phyloP scores from a whole-genome alignment of 331 rosid genomes.

The Spiraea crenata region DNA sequence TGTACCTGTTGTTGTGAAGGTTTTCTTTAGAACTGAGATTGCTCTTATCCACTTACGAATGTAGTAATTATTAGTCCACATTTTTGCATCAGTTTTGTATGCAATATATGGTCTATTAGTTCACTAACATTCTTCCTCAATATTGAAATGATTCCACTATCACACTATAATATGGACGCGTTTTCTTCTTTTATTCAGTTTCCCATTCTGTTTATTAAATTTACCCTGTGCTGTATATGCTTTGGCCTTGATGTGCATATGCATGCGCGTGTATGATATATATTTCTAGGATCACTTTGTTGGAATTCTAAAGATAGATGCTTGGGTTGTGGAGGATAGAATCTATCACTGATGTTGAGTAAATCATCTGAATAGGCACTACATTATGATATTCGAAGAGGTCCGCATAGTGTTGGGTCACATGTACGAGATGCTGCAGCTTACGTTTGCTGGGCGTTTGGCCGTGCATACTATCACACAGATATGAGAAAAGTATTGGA shows the following conservation, averaged over 20 bases:
- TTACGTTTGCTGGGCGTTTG: slow-evolving; percentile 99
- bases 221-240: too few relatives aligned
- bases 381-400: slow-evolving; percentile 97
- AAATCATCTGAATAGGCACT: slow-evolving; percentile 59
- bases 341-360: slow-evolving; percentile 17
- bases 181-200: neutral
- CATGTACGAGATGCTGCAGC: slow-evolving; percentile 99
- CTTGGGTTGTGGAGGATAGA: neutral
- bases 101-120: neutral
- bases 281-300: too few relatives aligned
- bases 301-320: neutral
- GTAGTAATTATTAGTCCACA: neutral
- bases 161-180: slow-evolving; percentile 1
- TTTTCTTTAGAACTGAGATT: slow-evolving; percentile 22
- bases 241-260: too few relatives aligned
- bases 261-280: too few relatives aligned
- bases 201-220: neutral
- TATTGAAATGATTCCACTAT: neutral
- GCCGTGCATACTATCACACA: slow-evolving; percentile 83
- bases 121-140: neutral
- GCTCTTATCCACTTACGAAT: slow-evolving; percentile 8
- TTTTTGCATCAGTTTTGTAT: neutral
- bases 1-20: slow-evolving; percentile 92
- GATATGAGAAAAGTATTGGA: slow-evolving; percentile 78
- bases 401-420: slow-evolving; percentile 98